Percentiles rank a stretch among this genome's conserved stretches.
phyloP scores from a whole-genome alignment of 2,329 filamentous ascomycete species.

The Aspergillus hortae region DNA sequence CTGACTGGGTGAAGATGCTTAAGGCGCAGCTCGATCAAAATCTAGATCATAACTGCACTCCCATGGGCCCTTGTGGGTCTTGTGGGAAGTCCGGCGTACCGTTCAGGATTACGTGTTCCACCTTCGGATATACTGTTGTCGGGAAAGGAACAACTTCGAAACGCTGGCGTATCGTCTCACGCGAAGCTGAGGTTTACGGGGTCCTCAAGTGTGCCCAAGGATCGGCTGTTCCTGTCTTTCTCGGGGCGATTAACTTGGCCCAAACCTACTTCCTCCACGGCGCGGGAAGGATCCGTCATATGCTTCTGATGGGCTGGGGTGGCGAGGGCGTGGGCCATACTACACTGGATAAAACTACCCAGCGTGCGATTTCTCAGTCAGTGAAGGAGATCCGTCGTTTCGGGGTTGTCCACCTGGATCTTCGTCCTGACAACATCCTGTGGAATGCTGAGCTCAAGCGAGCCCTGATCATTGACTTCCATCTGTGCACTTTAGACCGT shows the following conservation, averaged over 20 bases:
- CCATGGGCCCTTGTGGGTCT: slow-evolving; percentile 21
- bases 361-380: slow-evolving; percentile 9
- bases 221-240: slow-evolving; percentile 27
- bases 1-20: slow-evolving; percentile 16
- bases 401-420: slow-evolving; percentile 11
- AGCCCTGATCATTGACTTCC: slow-evolving; percentile 12
- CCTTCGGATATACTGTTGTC: slow-evolving; percentile 20
- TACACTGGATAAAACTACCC: no score
- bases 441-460: slow-evolving; percentile 12
- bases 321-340: slow-evolving; percentile 12
- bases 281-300: slow-evolving; percentile 22
- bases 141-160: slow-evolving; percentile 26
- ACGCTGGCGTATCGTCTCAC: slow-evolving; percentile 20
- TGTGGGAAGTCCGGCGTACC: slow-evolving; percentile 18
- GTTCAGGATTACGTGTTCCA: slow-evolving; percentile 27
- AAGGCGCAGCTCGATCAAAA: slow-evolving; percentile 26
- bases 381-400: slow-evolving; percentile 10
- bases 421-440: slow-evolving; percentile 12
- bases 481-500: slow-evolving; percentile 8
- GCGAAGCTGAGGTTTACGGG: slow-evolving; percentile 22
- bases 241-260: slow-evolving; percentile 21
- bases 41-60: slow-evolving; percentile 25
- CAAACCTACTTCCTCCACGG: slow-evolving; percentile 21
- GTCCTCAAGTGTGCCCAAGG: slow-evolving; percentile 20
- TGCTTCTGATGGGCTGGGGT: slow-evolving; percentile 27